phyloP scores from a whole-genome alignment of 1,284 basidiomycete species.

The Cryptococcus sp. region DNA sequence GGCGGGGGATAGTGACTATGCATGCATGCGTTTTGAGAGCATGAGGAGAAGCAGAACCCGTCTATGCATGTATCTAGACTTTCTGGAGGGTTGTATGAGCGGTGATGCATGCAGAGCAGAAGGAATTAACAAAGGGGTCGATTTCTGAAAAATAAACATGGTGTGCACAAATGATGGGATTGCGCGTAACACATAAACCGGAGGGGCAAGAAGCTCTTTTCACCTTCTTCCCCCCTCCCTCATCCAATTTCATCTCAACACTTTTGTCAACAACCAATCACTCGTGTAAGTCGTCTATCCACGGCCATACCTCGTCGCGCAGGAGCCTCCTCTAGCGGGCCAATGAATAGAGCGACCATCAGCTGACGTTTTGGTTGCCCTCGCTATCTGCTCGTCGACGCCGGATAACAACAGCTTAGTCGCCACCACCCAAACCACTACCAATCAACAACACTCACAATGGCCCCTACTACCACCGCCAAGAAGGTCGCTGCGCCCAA shows the following conservation, averaged over 20 bases:
- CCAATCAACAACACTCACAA: constrained; percentile 25
- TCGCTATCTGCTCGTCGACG: constrained; percentile 7
- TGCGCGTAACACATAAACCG: no score
- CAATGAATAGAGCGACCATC: neutral
- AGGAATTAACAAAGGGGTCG: no score
- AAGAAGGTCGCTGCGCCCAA: constrained; percentile 46
- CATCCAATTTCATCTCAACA: constrained; percentile 1
- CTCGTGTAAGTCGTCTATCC: neutral
- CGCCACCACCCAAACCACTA: constrained; percentile 6
- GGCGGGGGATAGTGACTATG: no score
- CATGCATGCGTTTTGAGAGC: no score
- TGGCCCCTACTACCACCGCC: constrained; percentile 43
- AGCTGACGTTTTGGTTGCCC: constrained; percentile 5
- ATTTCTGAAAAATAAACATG: no score
- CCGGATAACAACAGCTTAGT: constrained; percentile 10
- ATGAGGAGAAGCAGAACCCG: no score
- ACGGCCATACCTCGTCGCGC: no score
- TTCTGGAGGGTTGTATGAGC: no score
- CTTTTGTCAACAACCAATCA: neutral
- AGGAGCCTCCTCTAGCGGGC: no score
- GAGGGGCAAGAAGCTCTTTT: neutral
- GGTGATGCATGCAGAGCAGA: no score
- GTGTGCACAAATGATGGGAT: no score
- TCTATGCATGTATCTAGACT: no score
- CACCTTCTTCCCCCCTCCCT: constrained; percentile 6